Base-by-base conservation (phyloP, 345 rosid species). In the Salix koriyanagi region DNA sequence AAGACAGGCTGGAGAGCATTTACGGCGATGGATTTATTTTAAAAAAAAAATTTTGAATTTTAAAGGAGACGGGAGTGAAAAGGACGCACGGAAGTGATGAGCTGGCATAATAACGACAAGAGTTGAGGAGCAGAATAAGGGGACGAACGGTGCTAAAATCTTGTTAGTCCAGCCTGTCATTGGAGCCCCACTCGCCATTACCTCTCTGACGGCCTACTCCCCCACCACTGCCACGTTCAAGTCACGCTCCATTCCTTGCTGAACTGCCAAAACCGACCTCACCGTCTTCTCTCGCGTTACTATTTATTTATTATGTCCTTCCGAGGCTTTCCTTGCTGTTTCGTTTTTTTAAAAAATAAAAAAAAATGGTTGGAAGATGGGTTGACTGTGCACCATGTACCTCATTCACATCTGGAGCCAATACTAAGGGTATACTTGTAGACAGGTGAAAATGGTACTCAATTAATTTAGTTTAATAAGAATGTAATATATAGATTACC, bases 1-100 rank as follows among this genome's bases (percentile, higher is more conserved):
- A 5, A 74, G 82, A 80, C 92, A 87, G 90, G 83, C 92, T 89
- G 92, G 85, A 83, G 42, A 72, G 85, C 90, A 87, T 79, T 78
- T 77, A 48, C 48, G 46, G 46, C 62, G n/a, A 48, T 2, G 26
- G 26, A 72, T n/a, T 72, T 79, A 71, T 46, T 25, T 48, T 46
- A 41, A 58, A n/a, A n/a, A n/a, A n/a, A n/a, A n/a, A 16, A 23
- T 6, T 25, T 6, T 25, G 34, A 18, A 32, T 34, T 1, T 1
- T 48, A 39, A 48, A 8, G 26, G 23, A 46, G 77, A 70, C 75
- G 54, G 46, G 18, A 19, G 28, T 14, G 68, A 75, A 60, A 84
- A 74, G 74, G 86, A 84, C 87, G 85, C 86, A 77, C 62, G 83
- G 83, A 78, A 73, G 42, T 72, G 89, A 74, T 86, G 88, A 83